Evolutionary conservation across 2,329 filamentous ascomycete genomes (phyloP).

Genomic region (Furcasterigmium furcatum): DNA sequence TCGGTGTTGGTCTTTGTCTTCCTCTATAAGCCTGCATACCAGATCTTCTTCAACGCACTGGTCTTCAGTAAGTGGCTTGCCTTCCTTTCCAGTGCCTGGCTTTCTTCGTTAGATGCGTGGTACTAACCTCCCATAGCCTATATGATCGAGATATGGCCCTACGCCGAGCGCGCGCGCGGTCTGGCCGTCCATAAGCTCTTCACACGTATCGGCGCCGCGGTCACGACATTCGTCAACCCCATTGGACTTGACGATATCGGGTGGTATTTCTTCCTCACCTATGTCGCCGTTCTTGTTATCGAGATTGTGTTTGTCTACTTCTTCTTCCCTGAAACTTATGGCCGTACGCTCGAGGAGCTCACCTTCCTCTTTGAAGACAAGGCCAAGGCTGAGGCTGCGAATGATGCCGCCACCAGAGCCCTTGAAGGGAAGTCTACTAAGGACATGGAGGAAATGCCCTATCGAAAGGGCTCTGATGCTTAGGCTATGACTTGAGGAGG

Average conservation of each 20-base stretch:
- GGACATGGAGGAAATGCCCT: no score
- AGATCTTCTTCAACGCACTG: slow-evolving; percentile 58
- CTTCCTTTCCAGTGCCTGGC: neutral
- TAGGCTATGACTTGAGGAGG: no score
- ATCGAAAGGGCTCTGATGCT: no score
- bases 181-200: slow-evolving; percentile 22
- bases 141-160: slow-evolving; percentile 40
- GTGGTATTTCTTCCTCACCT: slow-evolving; percentile 35
- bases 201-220: slow-evolving; percentile 19
- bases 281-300: slow-evolving; percentile 14
- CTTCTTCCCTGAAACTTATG: slow-evolving; percentile 36
- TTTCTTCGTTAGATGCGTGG: slow-evolving; percentile 31
- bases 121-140: slow-evolving; percentile 38
- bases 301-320: slow-evolving; percentile 11
- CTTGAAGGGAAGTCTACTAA: slow-evolving; percentile 5
- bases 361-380: slow-evolving; percentile 24
- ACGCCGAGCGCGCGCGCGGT: slow-evolving; percentile 27
- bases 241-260: slow-evolving; percentile 23
- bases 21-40: slow-evolving; percentile 44
- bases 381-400: slow-evolving; percentile 20
- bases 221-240: slow-evolving; percentile 38
- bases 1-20: slow-evolving; percentile 29
- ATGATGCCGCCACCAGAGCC: slow-evolving; percentile 22
- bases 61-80: slow-evolving; percentile 45
- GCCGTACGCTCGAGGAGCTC: slow-evolving; percentile 67